A percentile compares a stretch with the other conserved stretches of the same genome.
Conservation (phyloP, 2,329 filamentous ascomycete genomes). For the Penicillium sp. region DNA sequence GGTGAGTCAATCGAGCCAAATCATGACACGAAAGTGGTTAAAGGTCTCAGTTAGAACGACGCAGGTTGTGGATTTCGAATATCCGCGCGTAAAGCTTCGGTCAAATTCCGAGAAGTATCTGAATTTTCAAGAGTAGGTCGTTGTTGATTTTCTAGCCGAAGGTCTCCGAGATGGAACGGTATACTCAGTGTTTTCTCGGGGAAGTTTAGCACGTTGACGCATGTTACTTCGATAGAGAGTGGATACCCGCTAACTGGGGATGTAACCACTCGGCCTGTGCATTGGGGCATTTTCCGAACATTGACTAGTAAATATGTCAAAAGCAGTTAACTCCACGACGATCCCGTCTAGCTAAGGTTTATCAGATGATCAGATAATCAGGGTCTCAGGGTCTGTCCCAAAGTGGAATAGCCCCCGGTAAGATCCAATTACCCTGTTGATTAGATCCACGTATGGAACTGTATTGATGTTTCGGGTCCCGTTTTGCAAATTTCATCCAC, state of each 20-base stretch:
- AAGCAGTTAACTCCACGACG: neutral
- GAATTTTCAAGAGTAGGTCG: too few species aligned
- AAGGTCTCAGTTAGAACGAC: neutral
- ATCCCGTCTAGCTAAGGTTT: neutral
- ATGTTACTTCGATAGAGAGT: neutral
- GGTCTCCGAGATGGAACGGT: too few species aligned
- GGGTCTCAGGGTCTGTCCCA: neutral
- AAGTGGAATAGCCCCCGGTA: neutral
- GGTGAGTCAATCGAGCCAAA: too few species aligned
- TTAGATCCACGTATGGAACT: neutral
- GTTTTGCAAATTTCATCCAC: neutral
- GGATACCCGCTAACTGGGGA: neutral
- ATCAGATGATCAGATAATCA: neutral
- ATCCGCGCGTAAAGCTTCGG: neutral
- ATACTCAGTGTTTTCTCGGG: too few species aligned
- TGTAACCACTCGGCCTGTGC: neutral
- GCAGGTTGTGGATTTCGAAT: neutral
- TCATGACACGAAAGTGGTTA: too few species aligned
- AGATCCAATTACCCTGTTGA: neutral
- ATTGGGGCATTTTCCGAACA: neutral
- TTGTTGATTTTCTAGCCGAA: too few species aligned
- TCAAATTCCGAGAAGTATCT: neutral
- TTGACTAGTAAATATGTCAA: neutral
- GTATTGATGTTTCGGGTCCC: neutral
- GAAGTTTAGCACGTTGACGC: too few species aligned